Base-by-base conservation (phyloP, 2,329 filamentous ascomycete genomes). In the Xenoacremonium recifei region DNA sequence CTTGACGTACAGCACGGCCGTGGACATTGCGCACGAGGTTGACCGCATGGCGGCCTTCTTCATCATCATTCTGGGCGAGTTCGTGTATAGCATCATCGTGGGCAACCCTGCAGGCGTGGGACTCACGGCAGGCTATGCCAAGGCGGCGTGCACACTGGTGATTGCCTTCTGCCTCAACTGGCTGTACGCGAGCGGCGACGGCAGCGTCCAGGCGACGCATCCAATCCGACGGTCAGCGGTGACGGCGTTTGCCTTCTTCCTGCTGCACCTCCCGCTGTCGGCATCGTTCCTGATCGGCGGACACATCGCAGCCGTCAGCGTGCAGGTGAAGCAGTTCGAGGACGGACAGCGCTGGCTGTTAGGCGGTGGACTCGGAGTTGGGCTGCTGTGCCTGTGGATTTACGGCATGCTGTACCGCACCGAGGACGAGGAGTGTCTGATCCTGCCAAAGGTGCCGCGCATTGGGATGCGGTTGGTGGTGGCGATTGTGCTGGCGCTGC, bases 11-110 rank as follows among this genome's bases (percentile, higher is more conserved):
- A 69, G 69, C 41, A 73, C 72, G 0, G 72, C 72, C 0, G 70
- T 73, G 4, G 71, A 75, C 42, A 71, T 76, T 38, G 62, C 67
- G 10, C 72, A 75, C 45, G 72, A 75, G 48, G 63, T 74, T 23
- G 72, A 76, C 47, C 67, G 72, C 9, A 71, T 73, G 57, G 70
- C 70, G 0, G 72, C 71, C 12, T 75, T 76, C 47, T 74, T 71
- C 54, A 75, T 76, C 47, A 74, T 75, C 41, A 71, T 72, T n/a
- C 65, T 76, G 0, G 72, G 70, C 38, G 72, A 75, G 45, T 75
- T 74, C 47, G 60, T 75, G 13, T 74, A 73, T 45, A 65, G 66
- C 42, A 70, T 75, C 35, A 62, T 76, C 27, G 71, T 75, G 10
- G 71, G 69, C 4, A 67, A 68, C 20, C 69, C 70, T 32, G 69